Percentiles rank a stretch among this genome's conserved stretches.
Conservation (phyloP, 2,329 filamentous ascomycete species). For the Trichophyton rubrum region DNA sequence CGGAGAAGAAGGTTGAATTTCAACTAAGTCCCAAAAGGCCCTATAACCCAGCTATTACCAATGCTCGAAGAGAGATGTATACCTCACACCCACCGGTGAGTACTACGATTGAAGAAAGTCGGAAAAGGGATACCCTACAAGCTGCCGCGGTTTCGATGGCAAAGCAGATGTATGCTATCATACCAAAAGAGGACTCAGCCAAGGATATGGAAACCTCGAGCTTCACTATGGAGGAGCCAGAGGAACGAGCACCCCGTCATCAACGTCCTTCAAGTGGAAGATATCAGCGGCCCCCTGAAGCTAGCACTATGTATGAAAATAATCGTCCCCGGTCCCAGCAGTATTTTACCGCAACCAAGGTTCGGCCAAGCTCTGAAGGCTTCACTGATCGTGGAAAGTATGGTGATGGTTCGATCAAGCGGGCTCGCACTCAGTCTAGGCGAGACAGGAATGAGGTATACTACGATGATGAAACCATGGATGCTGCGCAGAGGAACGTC, state of each 20-base stretch:
- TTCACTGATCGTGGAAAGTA: slow-evolving; percentile 40
- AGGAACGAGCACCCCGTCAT: not conserved
- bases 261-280: not conserved
- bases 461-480: slow-evolving; percentile 47
- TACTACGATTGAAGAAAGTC: slow-evolving; percentile 57
- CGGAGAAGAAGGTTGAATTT: slow-evolving; percentile 26
- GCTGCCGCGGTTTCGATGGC: slow-evolving; percentile 77
- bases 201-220: slow-evolving; percentile 35
- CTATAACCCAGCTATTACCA: slow-evolving; percentile 51
- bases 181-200: slow-evolving; percentile 44
- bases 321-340: not conserved
- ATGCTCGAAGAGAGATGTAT: slow-evolving; percentile 61
- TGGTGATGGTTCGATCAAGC: slow-evolving; percentile 57
- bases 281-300: no score
- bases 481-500: slow-evolving; percentile 67
- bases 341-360: slow-evolving; percentile 27
- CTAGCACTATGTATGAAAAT: not conserved
- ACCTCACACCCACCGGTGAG: slow-evolving; percentile 59
- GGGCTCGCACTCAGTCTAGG: slow-evolving; percentile 50
- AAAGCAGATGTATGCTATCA: slow-evolving; percentile 57
- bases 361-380: slow-evolving; percentile 51
- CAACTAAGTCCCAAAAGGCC: slow-evolving; percentile 44
- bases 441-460: slow-evolving; percentile 60
- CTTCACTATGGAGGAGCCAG: slow-evolving; percentile 6
- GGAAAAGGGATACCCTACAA: slow-evolving; percentile 54